Evolutionary conservation across 2,329 filamentous ascomycete genomes (phyloP).

Genomic region (Nakataea oryzae): DNA sequence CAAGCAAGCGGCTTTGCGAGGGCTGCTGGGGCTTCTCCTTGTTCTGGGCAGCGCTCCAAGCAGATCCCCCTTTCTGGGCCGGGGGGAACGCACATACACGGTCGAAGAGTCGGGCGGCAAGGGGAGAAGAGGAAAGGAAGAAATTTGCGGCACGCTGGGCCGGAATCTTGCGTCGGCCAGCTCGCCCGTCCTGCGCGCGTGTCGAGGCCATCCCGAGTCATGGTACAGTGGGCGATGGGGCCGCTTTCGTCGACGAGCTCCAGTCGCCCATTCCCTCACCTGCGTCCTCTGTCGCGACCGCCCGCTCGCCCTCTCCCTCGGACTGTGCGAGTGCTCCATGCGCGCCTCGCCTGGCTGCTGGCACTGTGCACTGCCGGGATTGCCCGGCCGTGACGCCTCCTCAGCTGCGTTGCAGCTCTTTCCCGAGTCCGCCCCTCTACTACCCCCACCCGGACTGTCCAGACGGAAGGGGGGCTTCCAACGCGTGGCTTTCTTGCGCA

Average conservation of each 20-base stretch:
- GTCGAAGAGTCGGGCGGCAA: neutral
- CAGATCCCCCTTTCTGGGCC: neutral
- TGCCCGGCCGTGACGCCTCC: too few species aligned
- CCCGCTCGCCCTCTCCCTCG: neutral
- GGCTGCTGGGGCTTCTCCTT: neutral
- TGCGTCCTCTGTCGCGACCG: too few species aligned
- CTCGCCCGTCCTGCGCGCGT: neutral
- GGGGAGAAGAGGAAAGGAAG: neutral
- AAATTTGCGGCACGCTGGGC: neutral
- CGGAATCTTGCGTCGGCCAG: neutral
- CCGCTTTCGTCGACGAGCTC: neutral
- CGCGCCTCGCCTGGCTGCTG: too few species aligned
- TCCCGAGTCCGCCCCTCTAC: too few species aligned
- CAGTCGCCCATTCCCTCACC: too few species aligned
- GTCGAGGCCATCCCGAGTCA: neutral
- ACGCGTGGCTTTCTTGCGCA: too few species aligned
- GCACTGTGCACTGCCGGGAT: too few species aligned
- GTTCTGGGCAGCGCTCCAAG: neutral
- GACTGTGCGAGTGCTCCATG: too few species aligned
- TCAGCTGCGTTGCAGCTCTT: too few species aligned
- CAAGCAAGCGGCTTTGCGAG: neutral
- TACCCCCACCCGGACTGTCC: too few species aligned
- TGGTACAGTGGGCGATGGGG: neutral
- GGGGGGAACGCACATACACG: neutral
- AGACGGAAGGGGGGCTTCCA: too few species aligned